Evolutionary conservation across 2,329 filamentous ascomycete species (phyloP), one percentile per base, ranked within the genome.

Genomic region (Endoconidiophora polonica): DNA sequence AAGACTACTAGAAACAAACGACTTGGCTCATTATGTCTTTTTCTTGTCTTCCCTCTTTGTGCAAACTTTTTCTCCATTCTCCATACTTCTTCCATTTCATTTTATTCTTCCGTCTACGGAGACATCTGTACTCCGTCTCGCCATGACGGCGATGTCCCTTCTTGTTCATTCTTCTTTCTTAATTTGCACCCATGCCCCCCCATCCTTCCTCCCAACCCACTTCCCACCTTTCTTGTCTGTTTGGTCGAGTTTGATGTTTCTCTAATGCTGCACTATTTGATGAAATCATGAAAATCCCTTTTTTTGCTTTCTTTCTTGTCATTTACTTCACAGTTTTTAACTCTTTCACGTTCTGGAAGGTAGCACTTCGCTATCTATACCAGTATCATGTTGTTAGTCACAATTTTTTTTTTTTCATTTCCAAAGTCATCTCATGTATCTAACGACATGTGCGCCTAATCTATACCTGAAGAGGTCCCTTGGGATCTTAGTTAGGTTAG

Each of bases 1-100:
- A 86, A 36, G 90, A 88, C 55, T 54, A 48, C 26, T 54, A 46
- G 24, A 41, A 3, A 29, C 12, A 22, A 38, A n/a, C 7, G 23
- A 22, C 14, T 29, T 22, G 7, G 16, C 42, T 18, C n/a, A 40
- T 10, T 45, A 12, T 33, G 10, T 24, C 7, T 16, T 44, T 14
- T 38, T 52, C 22, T 52, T 42, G 46, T n/a, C n/a, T 46, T 46
- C 10, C 20, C 46, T n/a, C 23, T 38, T 38, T 20, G 24, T 23
- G 9, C 18, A 16, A 14, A 2, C 4, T 44, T 7, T 37, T 37
- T 22, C 41, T 49, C 22, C 40, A 9, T 33, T n/a, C 24, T 44
- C 36, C 50, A 26, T 33, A 7, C 16, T 50, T 46, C 29, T 48
- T 42, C 36, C 43, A 43, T 38, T 36, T 43, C 22, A 2, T 49